Percentiles rank a stretch among this genome's conserved stretches.
Conservation (phyloP, 2,329 filamentous ascomycete genomes). For the Talaromyces rugulosus region DNA sequence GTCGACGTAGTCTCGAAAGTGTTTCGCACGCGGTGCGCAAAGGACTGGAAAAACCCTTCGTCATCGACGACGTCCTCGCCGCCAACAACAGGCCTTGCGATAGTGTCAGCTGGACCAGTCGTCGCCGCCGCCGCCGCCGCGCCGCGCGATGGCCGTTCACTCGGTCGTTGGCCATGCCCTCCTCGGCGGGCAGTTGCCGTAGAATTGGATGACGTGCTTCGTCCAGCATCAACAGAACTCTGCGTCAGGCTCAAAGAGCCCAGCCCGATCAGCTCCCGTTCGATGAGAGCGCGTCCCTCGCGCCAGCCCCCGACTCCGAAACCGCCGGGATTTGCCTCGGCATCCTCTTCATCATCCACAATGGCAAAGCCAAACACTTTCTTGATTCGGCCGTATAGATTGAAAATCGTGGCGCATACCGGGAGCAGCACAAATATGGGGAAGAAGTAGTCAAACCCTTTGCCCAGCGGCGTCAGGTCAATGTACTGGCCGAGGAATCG, state of each 20-base stretch:
- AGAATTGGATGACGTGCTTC: slow-evolving; percentile 17
- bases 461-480: slow-evolving; percentile 74
- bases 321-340: slow-evolving; percentile 55
- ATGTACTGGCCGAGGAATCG: slow-evolving; percentile 78
- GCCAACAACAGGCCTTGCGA: slow-evolving; percentile 39
- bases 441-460: slow-evolving; percentile 83
- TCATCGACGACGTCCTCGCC: slow-evolving; percentile 56
- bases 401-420: slow-evolving; percentile 80
- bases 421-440: slow-evolving; percentile 84
- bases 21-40: slow-evolving; percentile 83
- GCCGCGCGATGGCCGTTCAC: slow-evolving; percentile 11
- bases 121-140: slow-evolving; percentile 14
- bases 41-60: slow-evolving; percentile 76
- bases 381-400: slow-evolving; percentile 78
- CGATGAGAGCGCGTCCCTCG: slow-evolving; percentile 85
- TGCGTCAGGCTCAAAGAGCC: slow-evolving; percentile 42
- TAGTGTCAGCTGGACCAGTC: slow-evolving; percentile 30
- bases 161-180: slow-evolving; percentile 12
- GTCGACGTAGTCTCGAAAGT: slow-evolving; percentile 80
- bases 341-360: slow-evolving; percentile 66
- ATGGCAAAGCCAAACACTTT: slow-evolving; percentile 75
- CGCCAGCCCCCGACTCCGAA: slow-evolving; percentile 83
- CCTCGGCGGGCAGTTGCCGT: slow-evolving; percentile 19
- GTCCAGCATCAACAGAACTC: slow-evolving; percentile 26
- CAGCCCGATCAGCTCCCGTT: slow-evolving; percentile 70